Evolutionary conservation across 495 filamentous ascomycete species (phyloP).

Genomic region (Xylaria palmicola): DNA sequence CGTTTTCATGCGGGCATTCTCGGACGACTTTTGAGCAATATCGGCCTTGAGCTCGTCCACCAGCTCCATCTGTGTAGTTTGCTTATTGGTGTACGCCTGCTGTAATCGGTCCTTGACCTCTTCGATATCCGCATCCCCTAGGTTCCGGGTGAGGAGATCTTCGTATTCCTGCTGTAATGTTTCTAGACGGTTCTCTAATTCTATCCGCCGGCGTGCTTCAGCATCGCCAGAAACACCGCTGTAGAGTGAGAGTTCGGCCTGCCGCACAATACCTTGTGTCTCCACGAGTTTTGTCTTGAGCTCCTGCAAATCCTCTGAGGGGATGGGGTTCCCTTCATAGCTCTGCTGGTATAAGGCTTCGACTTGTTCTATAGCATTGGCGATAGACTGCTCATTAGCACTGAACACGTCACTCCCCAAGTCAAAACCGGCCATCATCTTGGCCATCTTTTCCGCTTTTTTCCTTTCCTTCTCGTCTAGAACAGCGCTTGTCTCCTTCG

Average conservation of each 20-base stretch:
- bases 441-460: constrained; percentile 98
- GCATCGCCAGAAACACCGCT: constrained; percentile 56
- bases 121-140: constrained; percentile 72
- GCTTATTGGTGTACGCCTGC: constrained; percentile 69
- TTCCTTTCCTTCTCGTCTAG: constrained; percentile 96
- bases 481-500: constrained; percentile 84
- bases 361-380: constrained; percentile 75
- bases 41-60: constrained; percentile 72
- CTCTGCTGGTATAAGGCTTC: constrained; percentile 76
- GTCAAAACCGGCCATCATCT: constrained; percentile 99
- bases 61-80: constrained; percentile 67
- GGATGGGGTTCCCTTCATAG: constrained; percentile 71
- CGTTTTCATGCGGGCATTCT: constrained; percentile 71
- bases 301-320: constrained; percentile 75
- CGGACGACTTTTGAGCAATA: constrained; percentile 66
- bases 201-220: constrained; percentile 62
- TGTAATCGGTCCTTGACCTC: constrained; percentile 79
- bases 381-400: constrained; percentile 81
- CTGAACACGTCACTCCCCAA: constrained; percentile 86
- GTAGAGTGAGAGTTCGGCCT: constrained; percentile 79
- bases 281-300: constrained; percentile 77
- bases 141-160: constrained; percentile 73
- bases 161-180: constrained; percentile 79
- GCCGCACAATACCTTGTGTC: constrained; percentile 87
- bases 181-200: constrained; percentile 72